These are phyloP conservation scores for Umbilicus rupestris DNA, from an alignment of 164 flowering plant species.

Conservation along the genomic window DNA sequence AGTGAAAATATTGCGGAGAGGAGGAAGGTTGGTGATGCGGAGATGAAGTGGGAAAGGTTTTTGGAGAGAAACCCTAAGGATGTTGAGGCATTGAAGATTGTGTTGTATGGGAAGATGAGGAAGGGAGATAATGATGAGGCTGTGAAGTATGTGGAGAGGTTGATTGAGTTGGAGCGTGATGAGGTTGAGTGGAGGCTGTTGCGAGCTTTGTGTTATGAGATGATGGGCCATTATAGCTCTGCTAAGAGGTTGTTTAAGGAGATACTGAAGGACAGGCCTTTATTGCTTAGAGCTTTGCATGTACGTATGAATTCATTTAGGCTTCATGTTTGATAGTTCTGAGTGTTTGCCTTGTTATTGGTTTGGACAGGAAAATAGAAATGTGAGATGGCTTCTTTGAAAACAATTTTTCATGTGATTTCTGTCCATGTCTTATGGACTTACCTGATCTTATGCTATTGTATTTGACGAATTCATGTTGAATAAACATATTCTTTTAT, in stretches of 20 bases:
- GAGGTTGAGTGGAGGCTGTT: conserved; percentile 92
- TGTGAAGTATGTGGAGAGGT: conserved; percentile 58
- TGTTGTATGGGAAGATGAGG: conserved; percentile 66
- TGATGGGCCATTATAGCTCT: conserved; percentile 53
- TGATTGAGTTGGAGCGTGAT: conserved; percentile 59
- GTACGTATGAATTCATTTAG: conserved; percentile 31
- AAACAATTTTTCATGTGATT: background rate
- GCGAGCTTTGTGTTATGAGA: conserved; percentile 75
- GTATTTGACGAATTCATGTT: too few species aligned
- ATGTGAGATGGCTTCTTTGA: background rate
- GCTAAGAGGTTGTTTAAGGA: conserved; percentile 70
- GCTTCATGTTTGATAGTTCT: background rate
- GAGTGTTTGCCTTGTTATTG: background rate
- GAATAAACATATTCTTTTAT: too few species aligned
- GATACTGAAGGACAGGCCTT: conserved; percentile 64
- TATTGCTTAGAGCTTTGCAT: conserved; percentile 79
- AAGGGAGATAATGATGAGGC: conserved; percentile 56
- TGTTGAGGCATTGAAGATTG: conserved; percentile 69
- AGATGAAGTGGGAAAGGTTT: conserved; percentile 43
- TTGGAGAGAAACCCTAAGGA: conserved; percentile 58
- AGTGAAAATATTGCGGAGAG: conserved; percentile 18
- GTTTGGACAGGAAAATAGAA: background rate
- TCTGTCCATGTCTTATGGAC: background rate
- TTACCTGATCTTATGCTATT: too few species aligned
- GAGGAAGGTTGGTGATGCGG: conserved; percentile 39